These are phyloP conservation scores for Leccinum subgranulosum DNA, from an alignment of 768 basidiomycete species.

Conservation along the genomic window DNA sequence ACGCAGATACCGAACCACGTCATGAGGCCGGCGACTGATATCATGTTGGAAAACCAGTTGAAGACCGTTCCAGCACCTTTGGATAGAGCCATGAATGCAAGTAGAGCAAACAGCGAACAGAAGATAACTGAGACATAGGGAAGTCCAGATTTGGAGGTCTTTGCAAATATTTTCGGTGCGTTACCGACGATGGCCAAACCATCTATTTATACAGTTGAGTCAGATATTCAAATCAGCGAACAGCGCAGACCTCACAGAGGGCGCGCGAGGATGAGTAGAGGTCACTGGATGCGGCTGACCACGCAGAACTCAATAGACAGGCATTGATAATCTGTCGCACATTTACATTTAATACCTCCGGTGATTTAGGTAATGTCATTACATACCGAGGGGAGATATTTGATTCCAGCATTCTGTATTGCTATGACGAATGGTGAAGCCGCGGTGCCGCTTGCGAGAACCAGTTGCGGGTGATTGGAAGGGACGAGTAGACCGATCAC, in stretches of 20 bases:
- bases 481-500: background rate
- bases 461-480: background rate
- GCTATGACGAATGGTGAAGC: background rate
- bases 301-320: background rate
- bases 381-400: background rate
- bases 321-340: background rate
- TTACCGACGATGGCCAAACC: conserved; percentile 78
- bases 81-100: conserved; percentile 79
- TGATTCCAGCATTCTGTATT: background rate
- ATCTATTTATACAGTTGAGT: conserved; percentile 42
- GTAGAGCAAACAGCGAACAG: conserved; percentile 61
- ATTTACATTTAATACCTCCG: background rate
- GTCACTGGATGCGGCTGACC: background rate
- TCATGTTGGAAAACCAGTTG: conserved; percentile 77
- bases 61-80: conserved; percentile 72
- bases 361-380: background rate
- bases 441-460: background rate
- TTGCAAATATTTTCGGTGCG: conserved; percentile 77
- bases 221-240: background rate
- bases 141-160: conserved; percentile 67
- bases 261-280: conserved; percentile 65
- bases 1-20: conserved; percentile 79
- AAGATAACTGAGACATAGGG: conserved; percentile 73
- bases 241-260: conserved; percentile 55
- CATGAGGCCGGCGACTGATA: conserved; percentile 60